phyloP scores from a whole-genome alignment of 306 rosid species.

The Acmispon strigosus region DNA sequence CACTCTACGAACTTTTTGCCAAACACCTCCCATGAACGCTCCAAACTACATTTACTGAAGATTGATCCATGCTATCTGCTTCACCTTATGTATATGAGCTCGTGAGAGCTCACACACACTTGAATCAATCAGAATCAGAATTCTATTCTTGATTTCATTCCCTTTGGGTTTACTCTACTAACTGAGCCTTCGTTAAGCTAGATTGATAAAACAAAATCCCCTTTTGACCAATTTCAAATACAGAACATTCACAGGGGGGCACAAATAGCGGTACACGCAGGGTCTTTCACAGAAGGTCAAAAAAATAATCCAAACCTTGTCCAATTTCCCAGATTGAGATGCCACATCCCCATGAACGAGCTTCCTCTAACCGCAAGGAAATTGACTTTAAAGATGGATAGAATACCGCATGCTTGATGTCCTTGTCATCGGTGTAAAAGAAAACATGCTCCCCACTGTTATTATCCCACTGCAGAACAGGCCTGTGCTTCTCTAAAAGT shows the following conservation, averaged over 20 bases:
- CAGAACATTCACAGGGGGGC: not conserved
- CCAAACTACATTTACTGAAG: too few species aligned
- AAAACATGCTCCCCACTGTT: conserved; percentile 78
- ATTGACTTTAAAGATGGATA: conserved; percentile 83
- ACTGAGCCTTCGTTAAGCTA: too few species aligned
- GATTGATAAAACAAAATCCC: not conserved
- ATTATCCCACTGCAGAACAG: conserved; percentile 72
- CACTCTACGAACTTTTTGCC: too few species aligned
- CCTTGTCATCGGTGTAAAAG: conserved; percentile 47
- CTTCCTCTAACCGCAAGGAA: conserved; percentile 72
- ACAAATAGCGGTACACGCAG: not conserved
- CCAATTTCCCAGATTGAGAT: conserved; percentile 97
- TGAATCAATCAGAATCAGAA: too few species aligned
- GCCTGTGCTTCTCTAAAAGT: conserved; percentile 75
- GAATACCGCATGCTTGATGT: conserved; percentile 66
- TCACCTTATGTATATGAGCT: too few species aligned
- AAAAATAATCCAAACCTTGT: conserved; percentile 94
- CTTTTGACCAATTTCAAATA: not conserved
- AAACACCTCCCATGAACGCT: too few species aligned
- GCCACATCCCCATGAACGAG: conserved; percentile 81
- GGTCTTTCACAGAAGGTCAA: conserved; percentile 50
- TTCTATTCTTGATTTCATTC: too few species aligned
- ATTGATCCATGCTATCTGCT: too few species aligned
- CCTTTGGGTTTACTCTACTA: too few species aligned
- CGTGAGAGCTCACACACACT: too few species aligned